Conservation (phyloP, 768 basidiomycete species). For the Thelephora aurantiotincta region DNA sequence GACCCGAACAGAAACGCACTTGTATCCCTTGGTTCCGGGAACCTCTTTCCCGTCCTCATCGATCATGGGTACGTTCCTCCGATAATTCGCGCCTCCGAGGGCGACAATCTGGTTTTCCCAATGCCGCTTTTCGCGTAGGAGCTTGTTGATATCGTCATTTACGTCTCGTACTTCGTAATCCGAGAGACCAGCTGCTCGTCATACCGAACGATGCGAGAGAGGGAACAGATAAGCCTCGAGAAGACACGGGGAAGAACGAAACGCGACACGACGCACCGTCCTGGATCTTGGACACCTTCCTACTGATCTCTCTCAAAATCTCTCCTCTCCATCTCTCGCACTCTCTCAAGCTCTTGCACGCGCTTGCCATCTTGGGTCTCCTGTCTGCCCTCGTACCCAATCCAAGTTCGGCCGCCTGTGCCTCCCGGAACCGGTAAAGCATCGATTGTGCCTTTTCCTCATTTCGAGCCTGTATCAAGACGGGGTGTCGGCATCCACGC, state of each 20-base stretch:
- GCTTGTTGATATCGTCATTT: conserved; percentile 95
- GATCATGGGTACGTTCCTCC: conserved; percentile 84
- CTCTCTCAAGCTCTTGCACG: conserved; percentile 82
- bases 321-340: conserved; percentile 96
- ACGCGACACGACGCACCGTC: conserved; percentile 44
- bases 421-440: conserved; percentile 92
- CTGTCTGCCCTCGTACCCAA: conserved; percentile 73
- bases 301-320: conserved; percentile 83
- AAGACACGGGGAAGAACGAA: neutral
- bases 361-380: conserved; percentile 85
- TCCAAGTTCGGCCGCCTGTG: conserved; percentile 91
- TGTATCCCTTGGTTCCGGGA: conserved; percentile 94
- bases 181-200: conserved; percentile 61
- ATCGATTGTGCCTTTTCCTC: conserved; percentile 96
- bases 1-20: too few species aligned
- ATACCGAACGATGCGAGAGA: neutral
- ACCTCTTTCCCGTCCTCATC: conserved; percentile 95
- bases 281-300: conserved; percentile 97
- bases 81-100: conserved; percentile 90
- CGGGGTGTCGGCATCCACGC: neutral
- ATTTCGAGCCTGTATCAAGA: conserved; percentile 67
- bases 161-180: conserved; percentile 94
- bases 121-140: conserved; percentile 89
- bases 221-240: neutral
- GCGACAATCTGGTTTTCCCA: conserved; percentile 99